These are phyloP conservation scores for Colletotrichum ledebouriae DNA, from an alignment of 2,329 filamentous ascomycete genomes.

Conservation along the genomic window DNA sequence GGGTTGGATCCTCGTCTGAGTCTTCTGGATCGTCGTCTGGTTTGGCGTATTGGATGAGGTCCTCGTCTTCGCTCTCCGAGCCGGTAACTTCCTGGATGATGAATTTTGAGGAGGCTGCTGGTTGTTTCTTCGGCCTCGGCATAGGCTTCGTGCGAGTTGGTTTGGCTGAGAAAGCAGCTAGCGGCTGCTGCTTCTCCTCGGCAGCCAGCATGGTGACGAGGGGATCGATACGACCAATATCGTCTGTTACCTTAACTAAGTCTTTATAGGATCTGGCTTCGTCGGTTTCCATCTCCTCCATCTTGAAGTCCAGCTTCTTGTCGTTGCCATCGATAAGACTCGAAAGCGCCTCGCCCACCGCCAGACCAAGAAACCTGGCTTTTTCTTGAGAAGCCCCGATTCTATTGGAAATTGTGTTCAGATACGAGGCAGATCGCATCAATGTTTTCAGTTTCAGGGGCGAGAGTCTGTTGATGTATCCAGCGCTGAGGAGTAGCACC, in stretches of 20 bases:
- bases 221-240: constrained; percentile 68
- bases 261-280: constrained; percentile 83
- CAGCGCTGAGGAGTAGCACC: constrained; percentile 80
- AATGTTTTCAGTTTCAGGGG: constrained; percentile 77
- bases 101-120: constrained; percentile 55
- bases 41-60: constrained; percentile 84
- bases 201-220: constrained; percentile 54
- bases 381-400: constrained; percentile 81
- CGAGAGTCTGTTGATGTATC: constrained; percentile 77
- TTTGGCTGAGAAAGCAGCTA: constrained; percentile 1
- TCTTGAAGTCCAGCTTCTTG: constrained; percentile 83
- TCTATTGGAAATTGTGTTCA: constrained; percentile 86
- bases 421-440: constrained; percentile 78
- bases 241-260: constrained; percentile 74
- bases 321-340: constrained; percentile 75
- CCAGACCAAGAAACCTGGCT: constrained; percentile 88
- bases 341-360: constrained; percentile 81
- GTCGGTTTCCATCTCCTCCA: constrained; percentile 80
- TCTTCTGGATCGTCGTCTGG: constrained; percentile 91
- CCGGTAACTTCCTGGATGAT: constrained; percentile 77
- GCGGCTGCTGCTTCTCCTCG: constrained; percentile 38
- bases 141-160: constrained; percentile 42
- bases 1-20: constrained; percentile 91
- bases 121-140: constrained; percentile 48
- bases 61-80: constrained; percentile 72